Base-by-base conservation (phyloP, 768 basidiomycete genomes). In the Fomitopsis pulvina region DNA sequence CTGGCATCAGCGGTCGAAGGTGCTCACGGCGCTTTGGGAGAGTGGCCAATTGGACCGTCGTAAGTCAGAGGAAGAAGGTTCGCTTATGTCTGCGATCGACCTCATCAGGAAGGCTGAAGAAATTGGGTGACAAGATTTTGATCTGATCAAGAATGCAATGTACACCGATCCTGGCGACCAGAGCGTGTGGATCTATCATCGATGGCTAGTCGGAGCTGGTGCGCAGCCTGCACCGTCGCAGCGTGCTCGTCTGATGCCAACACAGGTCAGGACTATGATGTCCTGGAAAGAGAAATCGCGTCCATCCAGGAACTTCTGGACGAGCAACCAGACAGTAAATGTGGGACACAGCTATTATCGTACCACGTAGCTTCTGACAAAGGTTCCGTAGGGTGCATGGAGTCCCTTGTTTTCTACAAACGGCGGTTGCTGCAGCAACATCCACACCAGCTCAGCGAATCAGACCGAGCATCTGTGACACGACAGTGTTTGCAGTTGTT, bases 121-220 rank as follows among this genome's bases (percentile, higher is more conserved):
- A 37, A 22, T 25, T 22, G 29, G 6, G 14, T 37, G 10, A 39
- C 16, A 39, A 99, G 96, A 99, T 63, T 92, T 95, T 62, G 91
- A 93, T 34, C 74, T 98, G 7, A 84, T 97, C 12, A 78, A 83
- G 58, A 92, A 95, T 60, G 96, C 95, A 1, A 80, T 98, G 71
- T 99, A 93, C 68, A 96, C 94, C 0, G 94, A 97, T 60, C 96
- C 96, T 3, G 81, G 83, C 40, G 95, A 98, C 65, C 95, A 98
- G 65, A 92, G 91, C 52, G 92, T 90, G 0, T 99, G 96, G 96
- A 81, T 99, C 50, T 99, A 98, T 65, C 96, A 98, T 61, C 81
- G 93, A n/a, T 98, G 95, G 93, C 75, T 99, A 2, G 78, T 97
- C 46, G 92, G 91, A 7, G 66, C 78, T 54, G 85, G 93, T 85